Evolutionary conservation across 2,329 filamentous ascomycete genomes (phyloP), one percentile per base, ranked within the genome.

Genomic region (Stachybotrys elegans): DNA sequence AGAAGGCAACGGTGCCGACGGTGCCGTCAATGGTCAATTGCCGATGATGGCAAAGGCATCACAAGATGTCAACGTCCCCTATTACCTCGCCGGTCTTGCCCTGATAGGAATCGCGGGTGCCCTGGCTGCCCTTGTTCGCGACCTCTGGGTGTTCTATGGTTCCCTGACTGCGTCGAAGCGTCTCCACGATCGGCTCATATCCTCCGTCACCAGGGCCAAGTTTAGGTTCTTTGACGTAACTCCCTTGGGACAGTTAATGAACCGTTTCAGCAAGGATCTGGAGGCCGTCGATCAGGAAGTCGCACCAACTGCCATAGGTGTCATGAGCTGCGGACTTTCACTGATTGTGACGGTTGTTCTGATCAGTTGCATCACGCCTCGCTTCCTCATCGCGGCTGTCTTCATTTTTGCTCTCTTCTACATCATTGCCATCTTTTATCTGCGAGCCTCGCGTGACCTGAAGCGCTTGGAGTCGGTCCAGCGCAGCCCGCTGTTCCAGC

Each of bases 211-310:
- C 13, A 83, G 91, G 53, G 93, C 93, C 22, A 92, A 90, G 61
- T 97, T 98, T 74, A 90, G 88, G 60, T 98, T 98, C 70, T 98
- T 98, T 58, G 93, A 98, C 59, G 86, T 92, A 2, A 98, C 93
- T 1, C 93, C 93, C 3, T 78, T 97, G 1, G 93, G 93, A 12
- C 92, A 96, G 66, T 76, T 98, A 57, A 97, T 97, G 84, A 98
- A 98, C 66, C 83, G 93, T 17, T 98, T 98, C 69, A 97, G 92
- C 62, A 97, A 97, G 66, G 93, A 98, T 62, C 79, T 98, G 13
- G 91, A 98, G 63, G 83, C 90, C 11, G 78, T 98, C 17, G 93
- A 98, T 54, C 93, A 98, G 62, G 93, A 98, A 63, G 88, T 98
- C 46, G 91, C 93, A 1, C 89, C 91, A 3, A 83, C 94, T 32